Conservation (phyloP, 306 rosid species). For the Cyclanthera cordifolia region DNA sequence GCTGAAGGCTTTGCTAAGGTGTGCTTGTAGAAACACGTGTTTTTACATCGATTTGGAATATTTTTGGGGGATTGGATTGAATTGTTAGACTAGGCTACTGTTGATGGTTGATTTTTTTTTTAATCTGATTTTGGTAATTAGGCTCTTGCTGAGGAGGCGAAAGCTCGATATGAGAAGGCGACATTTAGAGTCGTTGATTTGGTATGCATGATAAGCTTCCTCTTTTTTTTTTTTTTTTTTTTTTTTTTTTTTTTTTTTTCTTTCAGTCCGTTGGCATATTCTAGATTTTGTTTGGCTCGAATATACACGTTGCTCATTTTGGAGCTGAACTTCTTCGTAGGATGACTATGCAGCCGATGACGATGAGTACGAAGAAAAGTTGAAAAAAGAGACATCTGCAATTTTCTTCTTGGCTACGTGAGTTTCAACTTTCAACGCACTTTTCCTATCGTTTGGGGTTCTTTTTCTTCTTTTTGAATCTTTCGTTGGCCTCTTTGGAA, state of each 20-base stretch:
- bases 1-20: slow-evolving; percentile 99
- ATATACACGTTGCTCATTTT: neutral
- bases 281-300: neutral
- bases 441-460: neutral
- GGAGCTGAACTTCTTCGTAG: slow-evolving; percentile 27
- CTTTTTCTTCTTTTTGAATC: neutral
- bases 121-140: slow-evolving; percentile 9
- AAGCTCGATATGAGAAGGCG: slow-evolving; percentile 74
- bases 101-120: neutral
- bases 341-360: slow-evolving; percentile 86
- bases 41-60: neutral
- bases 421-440: slow-evolving; percentile 26
- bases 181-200: slow-evolving; percentile 67
- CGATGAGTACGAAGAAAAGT: slow-evolving; percentile 67
- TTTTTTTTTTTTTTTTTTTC: too few relatives aligned
- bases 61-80: neutral
- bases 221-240: too few relatives aligned
- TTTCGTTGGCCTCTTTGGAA: neutral
- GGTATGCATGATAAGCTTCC: slow-evolving; percentile 30
- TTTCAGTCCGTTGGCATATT: neutral
- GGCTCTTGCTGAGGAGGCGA: slow-evolving; percentile 89
- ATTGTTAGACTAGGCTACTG: neutral
- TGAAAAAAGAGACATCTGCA: slow-evolving; percentile 51
- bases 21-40: neutral
- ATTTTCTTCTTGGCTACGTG: slow-evolving; percentile 95